A percentile compares a stretch with the other conserved stretches of the same genome.
phyloP scores from a whole-genome alignment of 768 basidiomycete genomes.

The Boletus barrowsii region DNA sequence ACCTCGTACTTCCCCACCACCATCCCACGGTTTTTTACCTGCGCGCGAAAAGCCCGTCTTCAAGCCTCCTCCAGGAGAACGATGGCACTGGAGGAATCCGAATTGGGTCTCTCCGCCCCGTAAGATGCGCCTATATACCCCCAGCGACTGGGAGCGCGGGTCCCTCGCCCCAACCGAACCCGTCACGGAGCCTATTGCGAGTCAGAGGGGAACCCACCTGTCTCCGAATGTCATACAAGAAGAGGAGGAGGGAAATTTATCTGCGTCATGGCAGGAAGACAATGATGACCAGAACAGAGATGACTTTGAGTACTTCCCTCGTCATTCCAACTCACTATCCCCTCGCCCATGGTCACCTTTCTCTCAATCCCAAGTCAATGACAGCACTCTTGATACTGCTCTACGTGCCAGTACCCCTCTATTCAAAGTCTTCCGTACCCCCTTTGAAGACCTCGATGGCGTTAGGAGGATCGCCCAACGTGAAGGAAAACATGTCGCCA shows the following conservation, averaged over 20 bases:
- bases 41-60: slow-evolving; percentile 19
- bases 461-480: slow-evolving; percentile 26
- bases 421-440: slow-evolving; percentile 34
- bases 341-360: slow-evolving; percentile 26
- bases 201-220: not conserved
- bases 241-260: slow-evolving; percentile 6
- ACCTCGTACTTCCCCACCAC: slow-evolving; percentile 14
- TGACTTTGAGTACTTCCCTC: slow-evolving; percentile 12
- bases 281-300: slow-evolving; percentile 3
- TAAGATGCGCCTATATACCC: slow-evolving; percentile 24
- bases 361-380: slow-evolving; percentile 25
- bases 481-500: slow-evolving; percentile 32
- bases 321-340: slow-evolving; percentile 19
- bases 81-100: slow-evolving; percentile 35
- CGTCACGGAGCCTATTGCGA: slow-evolving; percentile 18
- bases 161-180: slow-evolving; percentile 33
- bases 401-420: slow-evolving; percentile 31
- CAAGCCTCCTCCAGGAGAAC: slow-evolving; percentile 27
- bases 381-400: slow-evolving; percentile 24
- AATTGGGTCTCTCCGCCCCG: slow-evolving; percentile 34
- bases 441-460: slow-evolving; percentile 25
- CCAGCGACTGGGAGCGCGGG: slow-evolving; percentile 18
- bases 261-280: slow-evolving; percentile 8
- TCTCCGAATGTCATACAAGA: slow-evolving; percentile 5
- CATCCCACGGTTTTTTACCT: slow-evolving; percentile 15